phyloP scores from a whole-genome alignment of 2,329 filamentous ascomycete genomes.

The Arthrinium phaeospermum region DNA sequence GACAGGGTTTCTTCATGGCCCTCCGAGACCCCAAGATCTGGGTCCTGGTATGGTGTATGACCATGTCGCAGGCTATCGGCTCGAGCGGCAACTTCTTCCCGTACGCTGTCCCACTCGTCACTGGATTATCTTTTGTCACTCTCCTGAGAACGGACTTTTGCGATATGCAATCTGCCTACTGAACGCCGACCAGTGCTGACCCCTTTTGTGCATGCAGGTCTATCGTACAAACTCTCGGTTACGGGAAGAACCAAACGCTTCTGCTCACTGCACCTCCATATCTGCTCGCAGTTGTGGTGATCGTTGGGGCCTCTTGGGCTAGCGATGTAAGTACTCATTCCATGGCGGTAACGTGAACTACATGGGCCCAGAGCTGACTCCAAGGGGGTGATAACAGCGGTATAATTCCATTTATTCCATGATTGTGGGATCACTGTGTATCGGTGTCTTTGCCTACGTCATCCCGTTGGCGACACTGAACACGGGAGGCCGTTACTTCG shows the following conservation, averaged over 20 bases:
- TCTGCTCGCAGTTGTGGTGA: conserved; percentile 38
- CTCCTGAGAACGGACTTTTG: too few relatives aligned
- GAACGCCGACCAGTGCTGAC: background rate
- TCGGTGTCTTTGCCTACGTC: conserved; percentile 37
- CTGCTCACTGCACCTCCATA: conserved; percentile 36
- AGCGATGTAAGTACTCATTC: conserved; percentile 28
- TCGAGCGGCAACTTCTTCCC: conserved; percentile 42
- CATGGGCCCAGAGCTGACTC: background rate
- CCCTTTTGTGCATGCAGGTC: conserved; percentile 9
- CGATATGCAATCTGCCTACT: too few relatives aligned
- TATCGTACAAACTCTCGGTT: conserved; percentile 51
- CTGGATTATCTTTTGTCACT: too few relatives aligned
- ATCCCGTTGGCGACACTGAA: conserved; percentile 38
- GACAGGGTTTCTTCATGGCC: conserved; percentile 43
- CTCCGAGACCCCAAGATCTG: conserved; percentile 45
- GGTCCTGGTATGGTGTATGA: conserved; percentile 39
- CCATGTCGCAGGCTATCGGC: conserved; percentile 45
- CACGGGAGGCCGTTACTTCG: conserved; percentile 36
- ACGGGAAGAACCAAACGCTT: conserved; percentile 41
- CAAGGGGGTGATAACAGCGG: background rate
- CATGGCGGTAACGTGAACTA: too few relatives aligned
- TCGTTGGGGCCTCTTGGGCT: conserved; percentile 39
- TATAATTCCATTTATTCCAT: conserved; percentile 36
- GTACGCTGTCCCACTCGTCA: background rate
- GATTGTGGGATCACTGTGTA: conserved; percentile 33